These are phyloP conservation scores for Adansonia rubrostipa DNA, from an alignment of 441 rosid species.

Conservation along the genomic window DNA sequence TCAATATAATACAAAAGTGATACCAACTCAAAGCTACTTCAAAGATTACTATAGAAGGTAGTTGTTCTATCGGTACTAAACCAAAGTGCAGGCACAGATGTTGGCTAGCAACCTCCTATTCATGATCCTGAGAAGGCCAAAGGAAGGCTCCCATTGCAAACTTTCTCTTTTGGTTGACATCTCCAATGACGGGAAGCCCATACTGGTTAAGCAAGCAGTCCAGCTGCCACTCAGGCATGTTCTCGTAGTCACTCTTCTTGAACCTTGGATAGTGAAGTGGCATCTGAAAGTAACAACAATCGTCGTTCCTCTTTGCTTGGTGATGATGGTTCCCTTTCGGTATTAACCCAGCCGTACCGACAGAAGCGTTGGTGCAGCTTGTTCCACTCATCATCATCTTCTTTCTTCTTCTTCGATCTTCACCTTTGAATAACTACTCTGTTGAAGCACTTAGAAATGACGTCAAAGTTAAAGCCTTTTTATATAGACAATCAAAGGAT, in stretches of 20 bases:
- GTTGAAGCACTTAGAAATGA: background rate
- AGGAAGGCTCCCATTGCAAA: slow-evolving; percentile 73
- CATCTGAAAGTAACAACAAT: slow-evolving; percentile 49
- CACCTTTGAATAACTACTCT: background rate
- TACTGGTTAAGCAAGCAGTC: slow-evolving; percentile 58
- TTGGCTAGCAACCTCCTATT: no score
- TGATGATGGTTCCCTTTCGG: slow-evolving; percentile 29
- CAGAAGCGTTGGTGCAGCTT: slow-evolving; percentile 26
- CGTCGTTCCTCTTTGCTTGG: slow-evolving; percentile 30
- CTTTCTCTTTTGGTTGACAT: slow-evolving; percentile 52
- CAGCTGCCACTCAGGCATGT: slow-evolving; percentile 65
- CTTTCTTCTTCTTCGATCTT: background rate
- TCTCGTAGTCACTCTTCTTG: slow-evolving; percentile 49
- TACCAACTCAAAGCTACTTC: background rate
- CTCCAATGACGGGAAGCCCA: slow-evolving; percentile 54
- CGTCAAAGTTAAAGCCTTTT: slow-evolving; percentile 7
- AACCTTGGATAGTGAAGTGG: slow-evolving; percentile 63
- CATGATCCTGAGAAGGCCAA: slow-evolving; percentile 47
- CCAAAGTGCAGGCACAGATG: background rate
- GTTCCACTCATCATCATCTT: slow-evolving; percentile 31
- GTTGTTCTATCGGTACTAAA: background rate
- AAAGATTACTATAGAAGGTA: background rate
- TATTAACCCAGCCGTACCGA: slow-evolving; percentile 22
- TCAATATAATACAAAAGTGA: background rate
- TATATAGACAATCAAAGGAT: slow-evolving; percentile 34